Evolutionary conservation across 1,284 basidiomycete genomes (phyloP).

Genomic region (Spongispora temasekensis): DNA sequence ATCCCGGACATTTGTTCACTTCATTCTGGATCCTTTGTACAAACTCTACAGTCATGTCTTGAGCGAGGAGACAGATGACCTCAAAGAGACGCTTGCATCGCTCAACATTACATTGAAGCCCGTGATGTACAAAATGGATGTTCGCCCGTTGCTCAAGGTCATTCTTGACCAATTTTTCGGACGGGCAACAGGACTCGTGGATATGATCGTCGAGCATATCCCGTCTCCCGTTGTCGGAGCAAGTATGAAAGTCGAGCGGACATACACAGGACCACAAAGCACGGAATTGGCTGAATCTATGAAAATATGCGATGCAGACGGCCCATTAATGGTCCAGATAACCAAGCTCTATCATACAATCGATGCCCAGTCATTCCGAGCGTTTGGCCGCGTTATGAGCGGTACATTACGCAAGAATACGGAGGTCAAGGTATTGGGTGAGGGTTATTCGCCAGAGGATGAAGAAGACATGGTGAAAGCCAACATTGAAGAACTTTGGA

Average conservation of each 20-base stretch:
- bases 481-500: slow-evolving; percentile 86
- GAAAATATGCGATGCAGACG: slow-evolving; percentile 81
- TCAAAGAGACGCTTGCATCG: slow-evolving; percentile 79
- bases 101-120: slow-evolving; percentile 91
- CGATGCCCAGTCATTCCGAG: slow-evolving; percentile 94
- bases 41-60: slow-evolving; percentile 96
- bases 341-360: slow-evolving; percentile 95
- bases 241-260: slow-evolving; percentile 74
- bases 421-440: slow-evolving; percentile 94
- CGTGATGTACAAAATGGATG: slow-evolving; percentile 97
- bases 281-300: slow-evolving; percentile 79
- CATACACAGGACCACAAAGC: slow-evolving; percentile 85
- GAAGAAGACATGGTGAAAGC: slow-evolving; percentile 97
- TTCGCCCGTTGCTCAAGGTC: slow-evolving; percentile 90
- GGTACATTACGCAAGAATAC: slow-evolving; percentile 85
- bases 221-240: slow-evolving; percentile 82
- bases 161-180: slow-evolving; percentile 97
- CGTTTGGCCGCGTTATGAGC: slow-evolving; percentile 93
- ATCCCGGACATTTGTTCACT: slow-evolving; percentile 91
- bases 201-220: slow-evolving; percentile 89
- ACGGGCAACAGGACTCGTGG: slow-evolving; percentile 83
- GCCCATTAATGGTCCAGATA: slow-evolving; percentile 90
- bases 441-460: slow-evolving; percentile 95
- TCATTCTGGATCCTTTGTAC: slow-evolving; percentile 95
- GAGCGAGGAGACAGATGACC: slow-evolving; percentile 84